Evolutionary conservation across 495 filamentous ascomycete genomes (phyloP), one percentile per base, ranked within the genome.

Genomic region (Thozetella sp.): DNA sequence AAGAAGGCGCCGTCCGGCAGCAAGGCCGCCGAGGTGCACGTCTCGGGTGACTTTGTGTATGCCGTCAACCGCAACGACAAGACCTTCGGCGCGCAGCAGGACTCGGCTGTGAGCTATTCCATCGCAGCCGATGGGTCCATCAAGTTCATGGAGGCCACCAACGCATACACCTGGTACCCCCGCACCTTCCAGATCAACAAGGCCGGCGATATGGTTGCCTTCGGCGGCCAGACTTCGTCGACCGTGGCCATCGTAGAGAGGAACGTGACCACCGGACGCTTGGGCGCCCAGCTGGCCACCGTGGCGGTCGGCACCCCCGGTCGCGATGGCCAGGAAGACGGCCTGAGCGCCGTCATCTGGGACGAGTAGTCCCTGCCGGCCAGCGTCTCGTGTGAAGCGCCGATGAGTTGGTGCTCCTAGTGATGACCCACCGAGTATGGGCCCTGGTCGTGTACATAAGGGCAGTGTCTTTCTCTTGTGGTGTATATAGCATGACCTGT

Each of bases 101-200:
- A 75, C 60, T 75, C 72, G 22, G 23, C 67, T 22, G 72, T 59
- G 27, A 70, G 65, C 34, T 75, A 72, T 56, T 56, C 59, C 48
- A 75, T 75, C 54, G 64, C 62, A 3, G 52, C 43, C 20, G 63
- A 66, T 2, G 72, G 72, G 19, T 57, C 56, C 12, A 68, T 75
- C 55, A 60, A 37, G 22, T 75, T 57, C 24, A 59, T 69, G 40
- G 70, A 75, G 64, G 59, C 68, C 9, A 70, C 70, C n/a, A 67
- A 68, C 23, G 64, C 72, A 17, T 62, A 72, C 59, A 61, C 72
- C 2, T 75, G 67, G 66, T 75, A 72, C 66, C 72, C 72, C 27
- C 71, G 88, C 15, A 84, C 85, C 15, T 83, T 90, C 68, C 78
- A 77, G 15, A 74, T 90, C 45, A 88, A 86, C 62, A 78, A 80